phyloP scores from a whole-genome alignment of 1,139 yeast species.

The Diutina sp. region DNA sequence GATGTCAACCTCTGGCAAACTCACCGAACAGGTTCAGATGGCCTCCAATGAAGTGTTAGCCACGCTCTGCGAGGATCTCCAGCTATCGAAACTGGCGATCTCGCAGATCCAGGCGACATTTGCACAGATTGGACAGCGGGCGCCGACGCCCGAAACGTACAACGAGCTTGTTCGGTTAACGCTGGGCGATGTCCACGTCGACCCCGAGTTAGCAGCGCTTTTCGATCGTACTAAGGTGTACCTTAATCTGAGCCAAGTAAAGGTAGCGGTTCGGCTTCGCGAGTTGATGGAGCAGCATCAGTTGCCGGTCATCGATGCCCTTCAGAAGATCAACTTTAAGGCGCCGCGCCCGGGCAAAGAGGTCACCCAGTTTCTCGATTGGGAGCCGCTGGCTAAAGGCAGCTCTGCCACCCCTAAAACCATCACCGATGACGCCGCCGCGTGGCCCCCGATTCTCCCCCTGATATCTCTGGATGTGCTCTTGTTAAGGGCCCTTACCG shows the following conservation, averaged over 20 bases:
- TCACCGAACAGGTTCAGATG: neutral
- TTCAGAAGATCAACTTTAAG: neutral
- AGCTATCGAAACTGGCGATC: neutral
- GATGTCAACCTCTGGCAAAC: neutral
- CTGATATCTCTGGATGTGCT: neutral
- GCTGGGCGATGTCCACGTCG: neutral
- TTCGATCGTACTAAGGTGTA: neutral
- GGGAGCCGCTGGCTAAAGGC: neutral
- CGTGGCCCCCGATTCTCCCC: neutral
- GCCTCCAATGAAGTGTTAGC: neutral
- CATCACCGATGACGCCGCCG: neutral
- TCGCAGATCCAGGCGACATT: conserved; percentile 1
- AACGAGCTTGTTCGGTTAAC: neutral
- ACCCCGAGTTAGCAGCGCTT: conserved; percentile 1
- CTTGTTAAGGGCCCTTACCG: neutral
- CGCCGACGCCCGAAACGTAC: conserved; percentile 1
- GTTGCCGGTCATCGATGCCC: neutral
- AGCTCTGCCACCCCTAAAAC: neutral
- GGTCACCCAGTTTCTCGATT: neutral
- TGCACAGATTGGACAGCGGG: neutral
- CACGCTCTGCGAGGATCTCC: neutral
- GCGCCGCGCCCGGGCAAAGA: neutral
- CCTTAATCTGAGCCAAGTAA: neutral
- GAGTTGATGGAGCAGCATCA: neutral
- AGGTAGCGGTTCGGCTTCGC: neutral